phyloP scores from a whole-genome alignment of 306 rosid species.

The Echinosophora koreensis region DNA sequence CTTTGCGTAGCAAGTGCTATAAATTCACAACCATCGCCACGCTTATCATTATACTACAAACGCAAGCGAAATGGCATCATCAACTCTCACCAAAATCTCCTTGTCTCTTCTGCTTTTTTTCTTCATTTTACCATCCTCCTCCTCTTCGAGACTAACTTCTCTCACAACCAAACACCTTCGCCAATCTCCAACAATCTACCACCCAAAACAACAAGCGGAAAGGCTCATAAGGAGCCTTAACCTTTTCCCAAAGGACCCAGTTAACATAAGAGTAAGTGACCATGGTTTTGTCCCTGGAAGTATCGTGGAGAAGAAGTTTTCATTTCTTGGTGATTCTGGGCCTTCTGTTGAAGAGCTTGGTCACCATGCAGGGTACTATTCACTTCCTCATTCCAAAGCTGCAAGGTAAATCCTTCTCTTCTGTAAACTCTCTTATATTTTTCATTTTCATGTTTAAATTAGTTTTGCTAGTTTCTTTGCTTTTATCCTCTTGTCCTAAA shows the following conservation, averaged over 20 bases:
- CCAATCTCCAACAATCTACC: conserved; percentile 40
- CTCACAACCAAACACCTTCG: neutral
- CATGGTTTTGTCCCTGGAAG: conserved; percentile 45
- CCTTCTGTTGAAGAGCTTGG: conserved; percentile 77
- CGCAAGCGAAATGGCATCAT: conserved; percentile 58
- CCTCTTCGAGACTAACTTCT: conserved; percentile 31
- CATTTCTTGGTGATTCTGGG: conserved; percentile 45
- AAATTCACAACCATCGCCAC: conserved; percentile 47
- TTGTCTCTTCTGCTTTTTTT: conserved; percentile 46
- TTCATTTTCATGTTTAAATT: too few species aligned
- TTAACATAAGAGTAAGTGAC: conserved; percentile 50
- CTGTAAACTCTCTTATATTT: too few species aligned
- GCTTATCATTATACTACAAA: neutral
- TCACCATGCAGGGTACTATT: conserved; percentile 91
- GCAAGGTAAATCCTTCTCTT: conserved; percentile 68
- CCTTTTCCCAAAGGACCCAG: conserved; percentile 66
- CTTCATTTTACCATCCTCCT: conserved; percentile 38
- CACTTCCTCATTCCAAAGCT: conserved; percentile 68
- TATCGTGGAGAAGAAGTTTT: conserved; percentile 73
- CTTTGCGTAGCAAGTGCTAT: conserved; percentile 46
- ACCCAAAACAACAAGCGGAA: conserved; percentile 64
- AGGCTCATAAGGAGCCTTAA: conserved; percentile 70
- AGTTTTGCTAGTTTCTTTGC: too few species aligned
- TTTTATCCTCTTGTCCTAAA: too few species aligned
- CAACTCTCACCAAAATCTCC: conserved; percentile 39